phyloP scores from a whole-genome alignment of 257 asterid species.

The Solanum pinnatisectum region DNA sequence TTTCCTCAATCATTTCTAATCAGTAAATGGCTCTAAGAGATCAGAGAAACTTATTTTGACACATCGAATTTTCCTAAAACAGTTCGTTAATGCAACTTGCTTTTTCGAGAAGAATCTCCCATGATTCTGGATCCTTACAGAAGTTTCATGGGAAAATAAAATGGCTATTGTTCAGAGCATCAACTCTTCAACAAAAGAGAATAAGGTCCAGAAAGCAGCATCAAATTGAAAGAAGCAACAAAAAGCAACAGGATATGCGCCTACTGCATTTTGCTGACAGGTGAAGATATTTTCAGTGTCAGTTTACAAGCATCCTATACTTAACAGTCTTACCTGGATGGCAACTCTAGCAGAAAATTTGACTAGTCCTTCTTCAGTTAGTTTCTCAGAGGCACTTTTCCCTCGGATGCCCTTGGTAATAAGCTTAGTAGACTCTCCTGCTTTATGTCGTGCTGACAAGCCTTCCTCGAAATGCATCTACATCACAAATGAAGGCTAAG shows the following conservation, averaged over 20 bases:
- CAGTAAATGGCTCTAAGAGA: not conserved
- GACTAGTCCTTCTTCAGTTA: slow-evolving; percentile 87
- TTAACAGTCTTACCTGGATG: slow-evolving; percentile 45
- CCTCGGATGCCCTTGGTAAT: slow-evolving; percentile 74
- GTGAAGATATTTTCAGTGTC: not conserved
- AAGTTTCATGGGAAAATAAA: not conserved
- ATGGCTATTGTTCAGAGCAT: not conserved
- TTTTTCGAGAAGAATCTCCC: not conserved
- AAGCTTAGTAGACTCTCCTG: slow-evolving; percentile 67
- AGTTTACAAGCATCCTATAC: not conserved
- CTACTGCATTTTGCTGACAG: not conserved
- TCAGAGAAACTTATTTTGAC: not conserved
- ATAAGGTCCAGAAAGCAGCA: not conserved
- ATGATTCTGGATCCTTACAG: not conserved
- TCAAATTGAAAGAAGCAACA: not conserved
- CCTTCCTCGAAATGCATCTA: slow-evolving; percentile 95
- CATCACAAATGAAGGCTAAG: slow-evolving; percentile 10
- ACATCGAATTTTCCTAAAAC: not conserved
- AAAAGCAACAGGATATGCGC: not conserved
- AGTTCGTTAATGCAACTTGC: not conserved
- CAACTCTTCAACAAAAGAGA: not conserved
- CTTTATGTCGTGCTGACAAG: slow-evolving; percentile 63
- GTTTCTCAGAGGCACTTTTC: slow-evolving; percentile 85
- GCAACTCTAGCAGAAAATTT: slow-evolving; percentile 84
- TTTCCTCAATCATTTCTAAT: not conserved